A percentile compares a stretch with the other conserved stretches of the same genome.
These are phyloP conservation scores for Pezizomycotina sp. DNA, from an alignment of 2,329 filamentous ascomycete species.

Conservation along the genomic window DNA sequence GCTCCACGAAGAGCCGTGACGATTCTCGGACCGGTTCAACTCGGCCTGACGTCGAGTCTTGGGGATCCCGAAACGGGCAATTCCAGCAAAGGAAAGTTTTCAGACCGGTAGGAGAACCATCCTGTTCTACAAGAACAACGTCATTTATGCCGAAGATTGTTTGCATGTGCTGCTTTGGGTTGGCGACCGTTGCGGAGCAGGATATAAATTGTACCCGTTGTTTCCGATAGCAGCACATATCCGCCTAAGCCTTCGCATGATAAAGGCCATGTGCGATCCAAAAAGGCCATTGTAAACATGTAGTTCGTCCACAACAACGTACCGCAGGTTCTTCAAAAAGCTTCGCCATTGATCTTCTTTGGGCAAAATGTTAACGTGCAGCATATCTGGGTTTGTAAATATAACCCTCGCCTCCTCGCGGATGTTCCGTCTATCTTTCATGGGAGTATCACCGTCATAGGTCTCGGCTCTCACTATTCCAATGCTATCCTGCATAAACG, in stretches of 20 bases:
- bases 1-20: constrained; percentile 76
- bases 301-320: constrained; percentile 64
- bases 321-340: constrained; percentile 76
- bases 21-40: constrained; percentile 70
- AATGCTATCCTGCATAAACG: constrained; percentile 55
- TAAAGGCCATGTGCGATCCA: constrained; percentile 81
- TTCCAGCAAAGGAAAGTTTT: constrained; percentile 99
- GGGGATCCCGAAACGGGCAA: constrained; percentile 79
- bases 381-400: constrained; percentile 92
- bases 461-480: constrained; percentile 71
- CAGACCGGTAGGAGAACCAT: constrained; percentile 77
- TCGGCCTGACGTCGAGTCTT: constrained; percentile 70
- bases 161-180: constrained; percentile 72
- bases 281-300: constrained; percentile 95
- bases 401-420: constrained; percentile 81
- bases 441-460: constrained; percentile 87
- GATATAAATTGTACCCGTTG: constrained; percentile 74
- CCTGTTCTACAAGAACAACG: constrained; percentile 69
- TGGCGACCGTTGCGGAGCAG: constrained; percentile 90
- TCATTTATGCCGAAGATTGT: constrained; percentile 81
- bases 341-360: constrained; percentile 79
- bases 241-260: constrained; percentile 76
- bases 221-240: constrained; percentile 88
- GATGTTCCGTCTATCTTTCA: constrained; percentile 59
- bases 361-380: constrained; percentile 83